Evolutionary conservation across 2,329 filamentous ascomycete species (phyloP), one percentile per base, ranked within the genome.

Genomic region (Apiospora kogelbergensis): DNA sequence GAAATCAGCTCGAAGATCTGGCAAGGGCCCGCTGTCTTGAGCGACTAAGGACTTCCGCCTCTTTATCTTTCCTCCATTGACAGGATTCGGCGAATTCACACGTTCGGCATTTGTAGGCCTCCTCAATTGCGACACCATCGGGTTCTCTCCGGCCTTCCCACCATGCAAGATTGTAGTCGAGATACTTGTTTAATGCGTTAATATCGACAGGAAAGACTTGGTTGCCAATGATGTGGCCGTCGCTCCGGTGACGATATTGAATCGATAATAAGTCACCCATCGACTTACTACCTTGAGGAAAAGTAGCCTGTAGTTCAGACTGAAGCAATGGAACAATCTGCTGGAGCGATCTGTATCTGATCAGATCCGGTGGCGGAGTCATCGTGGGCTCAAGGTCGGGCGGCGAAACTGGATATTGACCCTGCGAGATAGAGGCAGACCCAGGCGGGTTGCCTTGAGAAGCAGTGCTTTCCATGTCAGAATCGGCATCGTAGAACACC

Each of bases 41-140:
- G 53, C 53, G 53, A n/a, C 17, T 37, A 0, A 60, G 30, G n/a
- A 60, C 30, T 60, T 92, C 89, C 70, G 89, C 85, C 68, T 95
- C 89, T 79, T 92, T 91, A 13, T 84, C 84, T 73, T 86, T 84
- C 45, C 95, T 85, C 95, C 95, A 98, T 15, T 87, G 85, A 78
- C 95, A 98, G 1, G 83, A 85, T 2, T 93, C 90, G 0, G 86
- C 88, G 78, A 98, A 98, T 73, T 97, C 94, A 76, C 95, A 98
- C 30, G 86, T 89, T 24, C 89, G 83, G 78, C 95, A 98, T 79
- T 98, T 98, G 81, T 91, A 97, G 0, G 93, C 93, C 74, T 98
- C 95, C 75, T 95, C 91, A 7, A 97, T 86, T 7, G 88, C 85
- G 2, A 98, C 95, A 0, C 95, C 95, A 9, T 85, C 84, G 0